Evolutionary conservation across 345 rosid genomes (phyloP).

Genomic region (Rhodamnia rubescens): DNA sequence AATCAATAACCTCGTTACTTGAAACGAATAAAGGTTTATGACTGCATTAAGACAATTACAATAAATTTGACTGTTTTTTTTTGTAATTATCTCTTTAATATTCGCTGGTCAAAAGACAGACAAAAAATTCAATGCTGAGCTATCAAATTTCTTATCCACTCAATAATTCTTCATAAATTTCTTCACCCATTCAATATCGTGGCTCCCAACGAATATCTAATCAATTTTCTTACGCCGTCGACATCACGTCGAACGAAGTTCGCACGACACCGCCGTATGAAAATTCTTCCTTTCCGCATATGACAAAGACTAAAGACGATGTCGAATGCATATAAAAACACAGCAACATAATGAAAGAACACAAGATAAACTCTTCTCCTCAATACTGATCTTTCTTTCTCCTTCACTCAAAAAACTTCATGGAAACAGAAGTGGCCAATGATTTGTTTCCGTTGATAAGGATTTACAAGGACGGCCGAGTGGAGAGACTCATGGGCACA

Average conservation of each 20-base stretch:
- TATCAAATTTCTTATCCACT: neutral
- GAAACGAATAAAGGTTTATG: too few relatives aligned
- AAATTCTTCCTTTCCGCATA: neutral
- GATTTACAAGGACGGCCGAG: constrained; percentile 18
- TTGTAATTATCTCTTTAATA: too few relatives aligned
- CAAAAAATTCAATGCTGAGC: too few relatives aligned
- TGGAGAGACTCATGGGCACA: constrained; percentile 22
- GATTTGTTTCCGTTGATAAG: constrained; percentile 10
- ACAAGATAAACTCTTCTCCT: neutral
- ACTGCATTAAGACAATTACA: too few relatives aligned
- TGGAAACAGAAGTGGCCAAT: constrained; percentile 4
- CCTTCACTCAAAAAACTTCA: neutral
- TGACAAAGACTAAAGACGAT: neutral
- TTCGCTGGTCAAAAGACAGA: too few relatives aligned
- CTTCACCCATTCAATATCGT: neutral
- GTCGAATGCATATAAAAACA: neutral
- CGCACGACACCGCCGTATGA: neutral
- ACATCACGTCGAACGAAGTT: neutral
- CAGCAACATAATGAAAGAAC: neutral
- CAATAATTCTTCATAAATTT: too few relatives aligned
- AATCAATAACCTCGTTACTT: too few relatives aligned
- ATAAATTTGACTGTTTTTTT: too few relatives aligned
- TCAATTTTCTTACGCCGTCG: neutral
- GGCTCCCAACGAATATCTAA: neutral
- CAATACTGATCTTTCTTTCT: neutral